Conservation (phyloP, 2,329 filamentous ascomycete species). For the Claviceps humidiphila region DNA sequence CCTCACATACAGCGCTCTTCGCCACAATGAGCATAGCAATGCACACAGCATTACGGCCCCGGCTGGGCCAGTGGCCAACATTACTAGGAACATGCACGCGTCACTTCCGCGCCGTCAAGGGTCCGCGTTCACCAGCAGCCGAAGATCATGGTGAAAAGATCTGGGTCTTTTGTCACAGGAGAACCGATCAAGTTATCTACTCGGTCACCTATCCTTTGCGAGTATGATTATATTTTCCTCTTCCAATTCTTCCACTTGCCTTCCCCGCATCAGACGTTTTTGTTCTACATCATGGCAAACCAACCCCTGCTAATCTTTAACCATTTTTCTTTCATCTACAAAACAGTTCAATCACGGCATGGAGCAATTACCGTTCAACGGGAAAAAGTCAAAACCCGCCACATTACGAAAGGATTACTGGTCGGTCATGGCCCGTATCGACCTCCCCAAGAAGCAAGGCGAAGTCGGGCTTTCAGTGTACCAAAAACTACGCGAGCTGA, state of each 20-base stretch:
- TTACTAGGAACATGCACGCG: slow-evolving; percentile 29
- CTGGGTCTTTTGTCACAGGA: slow-evolving; percentile 40
- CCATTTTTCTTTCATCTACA: not conserved
- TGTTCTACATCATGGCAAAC: too few species aligned
- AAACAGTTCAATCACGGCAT: slow-evolving; percentile 29
- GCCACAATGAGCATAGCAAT: slow-evolving; percentile 25
- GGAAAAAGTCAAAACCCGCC: slow-evolving; percentile 51
- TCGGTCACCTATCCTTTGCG: slow-evolving; percentile 17
- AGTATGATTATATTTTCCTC: not conserved
- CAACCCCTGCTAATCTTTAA: not conserved
- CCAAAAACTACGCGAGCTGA: slow-evolving; percentile 52
- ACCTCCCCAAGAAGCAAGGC: slow-evolving; percentile 39
- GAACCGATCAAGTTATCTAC: slow-evolving; percentile 38
- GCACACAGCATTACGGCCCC: slow-evolving; percentile 17
- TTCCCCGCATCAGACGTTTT: not conserved
- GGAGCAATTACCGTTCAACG: slow-evolving; percentile 49
- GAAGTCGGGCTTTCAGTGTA: slow-evolving; percentile 44
- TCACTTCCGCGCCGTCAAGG: slow-evolving; percentile 13
- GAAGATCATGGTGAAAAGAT: slow-evolving; percentile 42
- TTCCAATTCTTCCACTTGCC: not conserved
- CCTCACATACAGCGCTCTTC: slow-evolving; percentile 8
- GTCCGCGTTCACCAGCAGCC: slow-evolving; percentile 9
- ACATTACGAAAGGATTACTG: slow-evolving; percentile 57
- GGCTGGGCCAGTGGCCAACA: slow-evolving; percentile 29
- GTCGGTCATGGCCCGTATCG: slow-evolving; percentile 45